A percentile compares a stretch with the other conserved stretches of the same genome.
phyloP scores from a whole-genome alignment of 208 protist species.

The Leishmania turanica region DNA sequence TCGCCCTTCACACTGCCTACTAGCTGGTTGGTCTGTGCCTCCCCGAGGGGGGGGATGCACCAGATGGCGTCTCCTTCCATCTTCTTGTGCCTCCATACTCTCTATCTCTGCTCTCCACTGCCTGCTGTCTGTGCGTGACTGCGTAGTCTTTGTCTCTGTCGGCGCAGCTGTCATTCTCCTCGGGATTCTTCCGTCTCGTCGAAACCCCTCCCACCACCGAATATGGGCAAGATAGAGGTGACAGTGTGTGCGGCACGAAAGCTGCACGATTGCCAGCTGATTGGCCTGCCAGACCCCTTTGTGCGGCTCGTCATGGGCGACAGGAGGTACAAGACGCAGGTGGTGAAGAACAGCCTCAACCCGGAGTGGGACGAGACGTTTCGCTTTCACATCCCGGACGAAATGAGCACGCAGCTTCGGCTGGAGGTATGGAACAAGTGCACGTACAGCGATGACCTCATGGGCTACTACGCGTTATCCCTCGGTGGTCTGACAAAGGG shows the following conservation, averaged over 20 bases:
- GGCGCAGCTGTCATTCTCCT: neutral
- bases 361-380: slow-evolving; percentile 79
- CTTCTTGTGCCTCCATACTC: neutral
- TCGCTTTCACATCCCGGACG: slow-evolving; percentile 67
- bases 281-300: slow-evolving; percentile 70
- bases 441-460: slow-evolving; percentile 53
- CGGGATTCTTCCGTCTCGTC: neutral
- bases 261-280: slow-evolving; percentile 40
- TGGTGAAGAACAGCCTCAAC: slow-evolving; percentile 48
- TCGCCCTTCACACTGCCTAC: neutral
- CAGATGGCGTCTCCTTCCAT: neutral
- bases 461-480: slow-evolving; percentile 68
- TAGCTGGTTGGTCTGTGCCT: neutral
- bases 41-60: neutral
- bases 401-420: slow-evolving; percentile 46
- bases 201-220: neutral
- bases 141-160: neutral
- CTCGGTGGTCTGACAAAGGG: slow-evolving; percentile 53
- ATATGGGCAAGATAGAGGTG: slow-evolving; percentile 80
- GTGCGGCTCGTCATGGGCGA: slow-evolving; percentile 47
- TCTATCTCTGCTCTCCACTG: neutral
- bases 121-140: neutral
- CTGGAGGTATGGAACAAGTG: slow-evolving; percentile 75
- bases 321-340: slow-evolving; percentile 71
- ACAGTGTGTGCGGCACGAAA: slow-evolving; percentile 68